Evolutionary conservation across 108 stramenopile species (phyloP), one percentile per base, ranked within the genome.

Genomic region (Fistulifera solaris): DNA sequence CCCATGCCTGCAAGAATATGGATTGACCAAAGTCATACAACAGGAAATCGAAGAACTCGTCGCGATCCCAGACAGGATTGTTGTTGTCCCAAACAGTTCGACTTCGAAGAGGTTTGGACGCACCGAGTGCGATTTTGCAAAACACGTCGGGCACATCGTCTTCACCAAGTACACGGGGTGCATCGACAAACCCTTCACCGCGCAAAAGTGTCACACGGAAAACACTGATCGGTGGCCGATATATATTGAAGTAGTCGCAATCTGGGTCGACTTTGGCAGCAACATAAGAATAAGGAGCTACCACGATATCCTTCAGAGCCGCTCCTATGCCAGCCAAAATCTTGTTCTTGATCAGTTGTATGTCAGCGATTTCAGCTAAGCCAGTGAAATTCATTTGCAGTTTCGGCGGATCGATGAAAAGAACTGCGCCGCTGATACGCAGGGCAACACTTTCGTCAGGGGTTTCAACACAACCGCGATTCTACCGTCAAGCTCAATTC

Each of bases 111-210:
- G 60, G 43, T 0, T 56, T 15, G 16, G 35, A 43, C 19, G 52
- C 64, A 15, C 80, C 76, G 18, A 86, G 35, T 18, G 58, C 54
- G n/a, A 78, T 48, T 4, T 62, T 63, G 26, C 67, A 58, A 45
- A 76, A 86, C 2, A 76, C 61, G 60, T 86, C 85, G 14, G 85
- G 85, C 50, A 86, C 63, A 44, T 86, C 85, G 28, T 66, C 55
- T 26, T 69, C 75, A 1, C 66, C 39, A 12, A 81, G 42, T 25
- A 57, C 13, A 23, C 59, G 47, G 55, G 72, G 67, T 46, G 79
- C 62, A 11, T 77, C 58, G 0, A 50, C 28, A 62, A 81, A 86
- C 14, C 80, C 85, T 14, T 66, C 48, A 10, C 80, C 80, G 4
- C 43, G 11, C 4, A 68, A 41, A 2, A 62, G 62, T 0, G 58